A percentile compares a stretch with the other conserved stretches of the same genome.
phyloP scores from a whole-genome alignment of 2,329 filamentous ascomycete genomes.

The Pseudogymnoascus sp. region DNA sequence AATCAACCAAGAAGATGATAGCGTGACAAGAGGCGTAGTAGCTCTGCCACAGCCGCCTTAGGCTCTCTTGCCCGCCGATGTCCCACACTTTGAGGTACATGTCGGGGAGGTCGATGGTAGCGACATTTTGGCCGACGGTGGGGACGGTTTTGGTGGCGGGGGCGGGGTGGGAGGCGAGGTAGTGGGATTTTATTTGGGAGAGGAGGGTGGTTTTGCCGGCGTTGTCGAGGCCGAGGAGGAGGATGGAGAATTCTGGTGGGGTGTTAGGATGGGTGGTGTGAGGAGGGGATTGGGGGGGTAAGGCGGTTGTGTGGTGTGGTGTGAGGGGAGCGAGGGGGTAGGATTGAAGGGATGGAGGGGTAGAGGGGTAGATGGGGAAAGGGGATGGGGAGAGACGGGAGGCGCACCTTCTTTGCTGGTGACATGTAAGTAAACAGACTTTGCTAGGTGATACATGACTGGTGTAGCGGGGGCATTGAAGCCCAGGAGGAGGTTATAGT shows the following conservation, averaged over 20 bases:
- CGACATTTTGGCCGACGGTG: slow-evolving; percentile 94
- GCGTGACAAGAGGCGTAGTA: slow-evolving; percentile 94
- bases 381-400: slow-evolving; percentile 6
- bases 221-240: slow-evolving; percentile 94
- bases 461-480: neutral
- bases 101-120: slow-evolving; percentile 79
- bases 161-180: slow-evolving; percentile 52
- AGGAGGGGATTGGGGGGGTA: slow-evolving; percentile 11
- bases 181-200: slow-evolving; percentile 89
- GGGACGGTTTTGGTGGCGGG: slow-evolving; percentile 81
- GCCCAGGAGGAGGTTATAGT: neutral
- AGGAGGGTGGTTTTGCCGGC: slow-evolving; percentile 98
- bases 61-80: slow-evolving; percentile 82
- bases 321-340: neutral
- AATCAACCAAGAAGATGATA: slow-evolving; percentile 96
- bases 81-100: slow-evolving; percentile 99
- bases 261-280: neutral
- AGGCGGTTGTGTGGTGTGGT: slow-evolving; percentile 1
- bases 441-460: slow-evolving; percentile 88
- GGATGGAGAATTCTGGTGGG: slow-evolving; percentile 79
- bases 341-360: neutral
- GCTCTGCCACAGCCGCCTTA: slow-evolving; percentile 88
- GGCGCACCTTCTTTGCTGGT: slow-evolving; percentile 86
- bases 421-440: slow-evolving; percentile 87
- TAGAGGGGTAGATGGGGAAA: neutral